These are phyloP conservation scores for Amphicarpaea edgeworthii DNA, from an alignment of 306 rosid genomes.

Conservation along the genomic window DNA sequence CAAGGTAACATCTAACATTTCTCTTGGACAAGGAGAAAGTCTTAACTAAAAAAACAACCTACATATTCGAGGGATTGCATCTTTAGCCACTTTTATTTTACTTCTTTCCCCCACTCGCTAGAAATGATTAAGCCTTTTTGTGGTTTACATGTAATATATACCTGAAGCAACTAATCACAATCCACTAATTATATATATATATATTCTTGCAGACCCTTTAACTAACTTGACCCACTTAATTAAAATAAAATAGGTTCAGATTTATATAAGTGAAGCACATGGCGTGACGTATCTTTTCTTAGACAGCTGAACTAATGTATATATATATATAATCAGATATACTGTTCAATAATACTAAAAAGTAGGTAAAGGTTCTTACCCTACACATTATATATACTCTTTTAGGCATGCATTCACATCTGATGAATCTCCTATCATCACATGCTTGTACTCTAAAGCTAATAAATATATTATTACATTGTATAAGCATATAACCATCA, in stretches of 20 bases:
- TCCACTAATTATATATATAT: conserved; percentile 41
- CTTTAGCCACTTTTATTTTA: conserved; percentile 38
- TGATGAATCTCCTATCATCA: conserved; percentile 48
- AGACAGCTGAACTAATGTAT: conserved; percentile 40
- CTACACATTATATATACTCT: conserved; percentile 64
- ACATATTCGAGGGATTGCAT: conserved; percentile 25
- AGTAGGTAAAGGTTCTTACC: conserved; percentile 55
- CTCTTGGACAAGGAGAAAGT: conserved; percentile 32
- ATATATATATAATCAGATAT: conserved; percentile 35
- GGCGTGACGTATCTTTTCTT: conserved; percentile 64
- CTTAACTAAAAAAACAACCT: conserved; percentile 20
- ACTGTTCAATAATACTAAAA: conserved; percentile 43
- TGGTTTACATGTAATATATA: conserved; percentile 35
- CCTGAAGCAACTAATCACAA: conserved; percentile 49
- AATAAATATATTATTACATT: conserved; percentile 39
- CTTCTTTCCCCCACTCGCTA: background rate
- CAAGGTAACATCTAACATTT: conserved; percentile 40
- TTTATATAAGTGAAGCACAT: conserved; percentile 67
- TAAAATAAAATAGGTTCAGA: conserved; percentile 43
- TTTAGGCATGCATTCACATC: conserved; percentile 57
- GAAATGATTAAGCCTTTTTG: conserved; percentile 46
- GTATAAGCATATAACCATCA: conserved; percentile 33
- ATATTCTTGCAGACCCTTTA: conserved; percentile 34
- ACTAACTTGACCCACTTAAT: conserved; percentile 48
- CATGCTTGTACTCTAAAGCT: conserved; percentile 52